A percentile compares a stretch with the other conserved stretches of the same genome.
Conservation (phyloP, 345 rosid genomes). For the Geranium rotundifolium region DNA sequence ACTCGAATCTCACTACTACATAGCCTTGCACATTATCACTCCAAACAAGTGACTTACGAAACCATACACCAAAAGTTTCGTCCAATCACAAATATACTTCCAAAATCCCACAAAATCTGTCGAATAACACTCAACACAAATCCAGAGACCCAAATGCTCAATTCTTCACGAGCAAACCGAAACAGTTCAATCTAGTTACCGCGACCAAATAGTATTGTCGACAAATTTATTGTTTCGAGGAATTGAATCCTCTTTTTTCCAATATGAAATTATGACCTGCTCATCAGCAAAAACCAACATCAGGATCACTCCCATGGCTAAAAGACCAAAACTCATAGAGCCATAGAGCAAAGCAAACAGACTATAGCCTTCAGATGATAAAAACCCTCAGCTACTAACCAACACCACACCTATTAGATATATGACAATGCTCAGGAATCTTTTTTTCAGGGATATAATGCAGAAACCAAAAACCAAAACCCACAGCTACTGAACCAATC, state of each 20-base stretch:
- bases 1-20: constrained; percentile 26
- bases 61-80: constrained; percentile 5
- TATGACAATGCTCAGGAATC: constrained; percentile 3
- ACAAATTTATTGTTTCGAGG: constrained; percentile 19
- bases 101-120: constrained; percentile 16
- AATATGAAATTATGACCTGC: constrained; percentile 23
- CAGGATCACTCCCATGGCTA: constrained; percentile 2
- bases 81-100: constrained; percentile 9
- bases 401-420: constrained; percentile 11
- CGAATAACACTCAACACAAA: constrained; percentile 19
- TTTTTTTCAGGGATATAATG: background rate
- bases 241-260: constrained; percentile 15
- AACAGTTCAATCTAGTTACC: constrained; percentile 16
- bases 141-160: constrained; percentile 13
- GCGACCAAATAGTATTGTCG: constrained; percentile 21
- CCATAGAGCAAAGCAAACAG: constrained; percentile 9
- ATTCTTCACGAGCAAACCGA: constrained; percentile 1
- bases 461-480: background rate
- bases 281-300: constrained; percentile 14
- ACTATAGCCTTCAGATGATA: constrained; percentile 5
- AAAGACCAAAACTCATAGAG: constrained; percentile 6
- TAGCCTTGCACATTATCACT: constrained; percentile 15
- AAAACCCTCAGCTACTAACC: constrained; percentile 12
- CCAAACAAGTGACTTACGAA: constrained; percentile 5
- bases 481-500: constrained; percentile 2